These are phyloP conservation scores for Apiotrichum siamense DNA, from an alignment of 1,284 basidiomycete genomes.

Conservation along the genomic window DNA sequence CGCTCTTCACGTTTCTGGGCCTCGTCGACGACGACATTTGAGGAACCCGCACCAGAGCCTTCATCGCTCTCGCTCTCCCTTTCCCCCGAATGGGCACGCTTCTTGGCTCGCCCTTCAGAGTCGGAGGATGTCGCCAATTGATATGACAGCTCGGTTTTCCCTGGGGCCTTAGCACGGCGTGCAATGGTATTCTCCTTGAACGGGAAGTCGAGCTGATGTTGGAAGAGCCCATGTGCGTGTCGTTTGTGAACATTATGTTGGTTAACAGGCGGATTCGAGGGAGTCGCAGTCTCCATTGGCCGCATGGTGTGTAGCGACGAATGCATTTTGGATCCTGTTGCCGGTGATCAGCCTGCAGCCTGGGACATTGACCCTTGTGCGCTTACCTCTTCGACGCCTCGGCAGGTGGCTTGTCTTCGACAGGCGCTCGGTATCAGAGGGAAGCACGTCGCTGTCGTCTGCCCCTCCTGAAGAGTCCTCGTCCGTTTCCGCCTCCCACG, in stretches of 20 bases:
- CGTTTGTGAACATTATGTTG: neutral
- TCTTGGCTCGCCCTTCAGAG: too few relatives aligned
- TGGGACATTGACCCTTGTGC: too few relatives aligned
- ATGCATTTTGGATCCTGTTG: constrained; percentile 25
- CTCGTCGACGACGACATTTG: constrained; percentile 29
- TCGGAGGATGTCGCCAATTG: too few relatives aligned
- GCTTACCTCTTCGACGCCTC: constrained; percentile 20
- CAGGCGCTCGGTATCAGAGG: constrained; percentile 8
- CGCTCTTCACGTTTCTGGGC: constrained; percentile 24
- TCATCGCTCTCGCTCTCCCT: constrained; percentile 33
- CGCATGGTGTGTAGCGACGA: constrained; percentile 43
- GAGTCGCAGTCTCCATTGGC: constrained; percentile 19
- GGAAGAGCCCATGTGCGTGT: neutral
- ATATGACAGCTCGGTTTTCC: constrained; percentile 27
- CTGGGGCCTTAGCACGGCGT: constrained; percentile 31
- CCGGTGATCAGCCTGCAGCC: too few relatives aligned
- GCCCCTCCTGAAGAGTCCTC: neutral
- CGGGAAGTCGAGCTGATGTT: constrained; percentile 26
- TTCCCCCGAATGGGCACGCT: too few relatives aligned
- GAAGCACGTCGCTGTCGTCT: constrained; percentile 5
- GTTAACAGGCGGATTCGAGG: neutral
- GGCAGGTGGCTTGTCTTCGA: constrained; percentile 14
- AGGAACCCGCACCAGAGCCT: too few relatives aligned
- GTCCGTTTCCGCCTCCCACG: constrained; percentile 31
- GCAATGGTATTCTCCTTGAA: constrained; percentile 40